A percentile compares a stretch with the other conserved stretches of the same genome.
Conservation (phyloP, 495 filamentous ascomycete genomes). For the Aspergillus sclerotiicarbonarius region DNA sequence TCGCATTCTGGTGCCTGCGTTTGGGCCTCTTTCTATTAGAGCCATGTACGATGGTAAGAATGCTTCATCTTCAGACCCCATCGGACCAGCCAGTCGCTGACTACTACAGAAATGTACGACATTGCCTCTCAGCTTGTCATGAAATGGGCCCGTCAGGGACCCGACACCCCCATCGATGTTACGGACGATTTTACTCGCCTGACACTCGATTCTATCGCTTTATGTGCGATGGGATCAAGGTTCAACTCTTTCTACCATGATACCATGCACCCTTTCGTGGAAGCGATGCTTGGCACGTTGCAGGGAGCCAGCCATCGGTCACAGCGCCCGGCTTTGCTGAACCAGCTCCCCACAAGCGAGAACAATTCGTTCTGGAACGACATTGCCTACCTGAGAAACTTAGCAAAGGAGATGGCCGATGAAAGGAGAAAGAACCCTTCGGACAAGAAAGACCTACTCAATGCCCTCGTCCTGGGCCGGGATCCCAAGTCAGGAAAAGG, state of each 20-base stretch:
- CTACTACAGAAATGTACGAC: conserved; percentile 69
- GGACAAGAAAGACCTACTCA: conserved; percentile 66
- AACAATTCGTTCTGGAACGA: conserved; percentile 58
- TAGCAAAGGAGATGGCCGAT: conserved; percentile 58
- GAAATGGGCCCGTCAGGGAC: conserved; percentile 71
- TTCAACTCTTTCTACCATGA: conserved; percentile 76
- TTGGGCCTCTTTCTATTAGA: conserved; percentile 67
- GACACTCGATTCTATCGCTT: conserved; percentile 68
- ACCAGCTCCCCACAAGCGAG: conserved; percentile 47
- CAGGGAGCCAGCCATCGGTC: conserved; percentile 51
- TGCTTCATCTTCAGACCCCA: neutral
- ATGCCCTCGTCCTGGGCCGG: conserved; percentile 64
- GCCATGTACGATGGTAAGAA: conserved; percentile 59
- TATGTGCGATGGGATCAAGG: conserved; percentile 70
- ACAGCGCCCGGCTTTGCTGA: conserved; percentile 50
- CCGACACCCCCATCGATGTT: conserved; percentile 52
- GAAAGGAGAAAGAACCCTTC: conserved; percentile 53
- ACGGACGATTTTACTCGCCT: conserved; percentile 75
- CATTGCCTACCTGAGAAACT: conserved; percentile 52
- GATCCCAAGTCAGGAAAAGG: conserved; percentile 66
- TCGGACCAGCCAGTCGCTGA: neutral
- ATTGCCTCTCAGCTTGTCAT: conserved; percentile 66
- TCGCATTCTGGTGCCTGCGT: conserved; percentile 62
- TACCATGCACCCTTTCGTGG: conserved; percentile 64
- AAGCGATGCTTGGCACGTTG: conserved; percentile 61